These are phyloP conservation scores for Colletotrichum sublineola DNA, from an alignment of 2,329 filamentous ascomycete species.

Conservation along the genomic window DNA sequence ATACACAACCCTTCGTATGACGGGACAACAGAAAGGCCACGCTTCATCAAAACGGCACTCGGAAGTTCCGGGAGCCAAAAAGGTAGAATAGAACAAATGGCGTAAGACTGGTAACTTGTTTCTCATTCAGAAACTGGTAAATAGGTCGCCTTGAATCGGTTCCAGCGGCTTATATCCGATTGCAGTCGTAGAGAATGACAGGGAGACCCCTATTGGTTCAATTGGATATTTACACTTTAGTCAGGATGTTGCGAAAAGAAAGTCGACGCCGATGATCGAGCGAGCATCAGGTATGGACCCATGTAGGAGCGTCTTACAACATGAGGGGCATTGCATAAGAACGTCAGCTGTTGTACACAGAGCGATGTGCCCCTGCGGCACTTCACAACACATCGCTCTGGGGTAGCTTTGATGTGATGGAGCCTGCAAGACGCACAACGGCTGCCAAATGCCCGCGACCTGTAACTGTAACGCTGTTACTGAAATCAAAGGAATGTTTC, in stretches of 20 bases:
- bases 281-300: background rate
- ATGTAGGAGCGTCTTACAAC: background rate
- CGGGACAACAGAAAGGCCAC: background rate
- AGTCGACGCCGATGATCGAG: background rate
- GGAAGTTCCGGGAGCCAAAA: background rate
- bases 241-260: background rate
- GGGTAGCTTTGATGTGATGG: constrained; percentile 6
- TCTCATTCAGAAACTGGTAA: background rate
- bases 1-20: constrained; percentile 19
- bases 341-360: constrained; percentile 2
- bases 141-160: background rate
- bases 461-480: background rate
- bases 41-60: background rate
- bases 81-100: background rate
- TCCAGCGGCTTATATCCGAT: background rate
- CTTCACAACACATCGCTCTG: too few relatives aligned
- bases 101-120: background rate
- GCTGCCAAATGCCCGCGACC: background rate
- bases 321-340: constrained; percentile 24
- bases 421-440: constrained; percentile 2
- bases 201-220: background rate
- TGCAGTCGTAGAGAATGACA: background rate
- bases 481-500: background rate
- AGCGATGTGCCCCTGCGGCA: background rate
- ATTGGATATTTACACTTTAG: background rate